phyloP scores from a whole-genome alignment of 257 asterid species.

The Solanum tarijense region DNA sequence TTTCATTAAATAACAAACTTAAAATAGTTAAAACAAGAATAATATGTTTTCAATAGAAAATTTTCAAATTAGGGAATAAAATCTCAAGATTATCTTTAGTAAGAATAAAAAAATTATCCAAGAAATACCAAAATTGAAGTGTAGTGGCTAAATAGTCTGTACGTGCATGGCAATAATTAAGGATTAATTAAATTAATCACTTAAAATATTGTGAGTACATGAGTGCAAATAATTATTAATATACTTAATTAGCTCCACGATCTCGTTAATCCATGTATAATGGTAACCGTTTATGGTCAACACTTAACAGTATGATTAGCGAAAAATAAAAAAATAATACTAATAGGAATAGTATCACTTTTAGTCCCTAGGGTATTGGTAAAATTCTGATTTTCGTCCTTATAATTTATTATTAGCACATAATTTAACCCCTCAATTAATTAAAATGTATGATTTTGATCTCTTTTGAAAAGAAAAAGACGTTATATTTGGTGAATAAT shows the following conservation, averaged over 20 bases:
- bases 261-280: neutral
- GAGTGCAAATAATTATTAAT: neutral
- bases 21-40: neutral
- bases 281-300: neutral
- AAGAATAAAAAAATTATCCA: neutral
- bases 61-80: neutral
- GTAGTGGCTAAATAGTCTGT: neutral
- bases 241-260: neutral
- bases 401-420: neutral
- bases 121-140: neutral
- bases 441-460: neutral
- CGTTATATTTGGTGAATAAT: neutral
- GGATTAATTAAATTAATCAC: neutral
- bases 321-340: neutral
- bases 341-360: neutral
- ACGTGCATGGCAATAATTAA: constrained; percentile 3
- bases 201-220: neutral
- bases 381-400: neutral
- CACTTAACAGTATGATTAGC: neutral
- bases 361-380: neutral
- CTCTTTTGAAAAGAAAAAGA: neutral
- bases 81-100: neutral
- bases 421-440: neutral
- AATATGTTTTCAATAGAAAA: neutral
- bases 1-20: neutral